These are phyloP conservation scores for Dorcoceras hygrometricum DNA, from an alignment of 257 asterid genomes.

Conservation along the genomic window DNA sequence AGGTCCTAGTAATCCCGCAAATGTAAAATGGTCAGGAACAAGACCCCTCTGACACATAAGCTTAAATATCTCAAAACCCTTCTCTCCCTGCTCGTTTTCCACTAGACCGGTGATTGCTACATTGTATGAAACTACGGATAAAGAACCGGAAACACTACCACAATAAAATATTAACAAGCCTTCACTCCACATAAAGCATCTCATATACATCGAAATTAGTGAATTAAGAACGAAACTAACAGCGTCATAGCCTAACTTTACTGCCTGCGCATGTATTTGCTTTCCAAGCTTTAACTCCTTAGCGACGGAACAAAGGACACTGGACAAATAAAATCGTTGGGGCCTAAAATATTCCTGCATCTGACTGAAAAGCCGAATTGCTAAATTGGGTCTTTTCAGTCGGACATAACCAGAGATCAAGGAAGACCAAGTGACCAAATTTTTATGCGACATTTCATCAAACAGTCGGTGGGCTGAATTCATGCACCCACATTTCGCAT, in stretches of 20 bases:
- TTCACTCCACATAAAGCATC: conserved; percentile 48
- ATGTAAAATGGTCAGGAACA: conserved; percentile 70
- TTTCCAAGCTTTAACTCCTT: conserved; percentile 45
- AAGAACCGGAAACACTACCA: conserved; percentile 18
- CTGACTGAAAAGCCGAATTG: conserved; percentile 40
- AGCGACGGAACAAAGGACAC: conserved; percentile 58
- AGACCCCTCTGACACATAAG: conserved; percentile 43
- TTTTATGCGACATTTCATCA: conserved; percentile 55
- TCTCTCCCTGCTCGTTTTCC: conserved; percentile 42
- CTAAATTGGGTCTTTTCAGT: conserved; percentile 34
- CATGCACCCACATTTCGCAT: conserved; percentile 62
- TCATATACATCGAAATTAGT: conserved; percentile 66
- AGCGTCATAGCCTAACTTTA: conserved; percentile 41
- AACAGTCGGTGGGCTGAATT: conserved; percentile 48
- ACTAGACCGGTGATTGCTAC: conserved; percentile 58
- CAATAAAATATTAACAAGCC: conserved; percentile 43
- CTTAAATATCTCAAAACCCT: conserved; percentile 55
- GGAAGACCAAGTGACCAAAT: conserved; percentile 67
- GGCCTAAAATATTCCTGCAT: conserved; percentile 50
- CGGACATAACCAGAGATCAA: conserved; percentile 70
- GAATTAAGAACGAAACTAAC: conserved; percentile 61
- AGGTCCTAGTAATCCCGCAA: conserved; percentile 54
- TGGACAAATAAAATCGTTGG: conserved; percentile 54
- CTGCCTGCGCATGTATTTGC: conserved; percentile 59
- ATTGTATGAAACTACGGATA: conserved; percentile 54